Evolutionary conservation across 257 asterid genomes (phyloP), one percentile per base, ranked within the genome.

Genomic region (Paulownia fortunei): DNA sequence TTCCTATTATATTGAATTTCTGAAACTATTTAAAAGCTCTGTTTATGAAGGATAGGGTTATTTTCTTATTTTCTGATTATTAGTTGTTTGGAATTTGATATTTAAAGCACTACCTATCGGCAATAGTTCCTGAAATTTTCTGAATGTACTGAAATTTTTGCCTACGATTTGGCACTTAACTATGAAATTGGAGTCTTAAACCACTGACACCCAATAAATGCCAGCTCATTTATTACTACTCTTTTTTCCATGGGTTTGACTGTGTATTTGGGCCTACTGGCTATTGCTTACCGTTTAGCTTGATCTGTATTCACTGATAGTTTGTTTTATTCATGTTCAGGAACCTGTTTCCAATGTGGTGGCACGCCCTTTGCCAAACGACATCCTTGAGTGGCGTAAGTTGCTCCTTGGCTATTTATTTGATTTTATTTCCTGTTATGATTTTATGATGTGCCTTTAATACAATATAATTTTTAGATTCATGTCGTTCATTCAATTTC

Each of bases 311-410:
- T 44, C 67, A 39, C 66, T 82, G 49, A 78, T 72, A 32, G 18
- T 30, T 44, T 82, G 56, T 69, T 63, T 36, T 63, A 16, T 77
- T 76, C 73, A 69, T 67, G 76, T 78, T 3, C 78, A 94, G 99
- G 98, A 94, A 91, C 98, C 99, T 46, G 98, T 94, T 84, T 91
- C 99, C 44, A 91, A 92, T 85, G 93, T 96, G 83, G 94, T 91
- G 78, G 98, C 98, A 76, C 97, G 97, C 32, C 99, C 99, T 86
- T 83, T 85, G 69, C 97, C 95, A 56, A 96, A 89, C 65, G 92
- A 96, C 90, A 96, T 96, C 80, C 98, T 96, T 70, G 99, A 93
- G 82, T 96, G 99, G 98, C 98, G 98, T 94, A 90, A 88, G 99
- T 87, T 84, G 59, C 80, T 76, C 44, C 56, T 42, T 68, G 51